Percentiles rank a stretch among this genome's conserved stretches.
These are phyloP conservation scores for Rhizoctonia solani DNA, from an alignment of 1,284 basidiomycete genomes.

Conservation along the genomic window DNA sequence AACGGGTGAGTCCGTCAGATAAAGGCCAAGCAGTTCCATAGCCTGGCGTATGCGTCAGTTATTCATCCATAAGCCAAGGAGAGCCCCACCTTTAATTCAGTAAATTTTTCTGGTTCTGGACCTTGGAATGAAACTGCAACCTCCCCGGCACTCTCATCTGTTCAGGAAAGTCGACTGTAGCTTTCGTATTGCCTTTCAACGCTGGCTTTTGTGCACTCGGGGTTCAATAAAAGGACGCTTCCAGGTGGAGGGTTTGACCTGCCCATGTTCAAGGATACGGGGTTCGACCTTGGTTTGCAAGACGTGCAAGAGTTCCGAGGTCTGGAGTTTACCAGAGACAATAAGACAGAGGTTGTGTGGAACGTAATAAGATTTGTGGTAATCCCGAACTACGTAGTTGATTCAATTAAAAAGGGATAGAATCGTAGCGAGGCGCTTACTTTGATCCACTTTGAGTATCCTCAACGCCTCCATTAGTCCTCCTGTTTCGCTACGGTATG, in stretches of 20 bases:
- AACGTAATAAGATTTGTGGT: conserved; percentile 90
- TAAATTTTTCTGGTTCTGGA: conserved; percentile 71
- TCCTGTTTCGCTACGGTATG: conserved; percentile 95
- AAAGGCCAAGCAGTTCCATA: conserved; percentile 82
- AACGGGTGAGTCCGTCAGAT: conserved; percentile 87
- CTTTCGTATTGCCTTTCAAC: conserved; percentile 59
- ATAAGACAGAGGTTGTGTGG: conserved; percentile 92
- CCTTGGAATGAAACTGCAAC: conserved; percentile 81
- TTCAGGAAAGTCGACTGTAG: conserved; percentile 93
- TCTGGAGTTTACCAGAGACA: conserved; percentile 76
- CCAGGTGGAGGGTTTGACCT: conserved; percentile 78
- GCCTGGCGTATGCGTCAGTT: conserved; percentile 54
- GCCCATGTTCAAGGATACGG: conserved; percentile 72
- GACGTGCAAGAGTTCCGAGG: conserved; percentile 53
- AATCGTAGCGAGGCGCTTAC: conserved; percentile 52
- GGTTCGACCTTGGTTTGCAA: conserved; percentile 84
- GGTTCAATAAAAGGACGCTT: conserved; percentile 95
- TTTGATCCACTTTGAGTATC: conserved; percentile 85
- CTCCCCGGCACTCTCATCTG: conserved; percentile 96
- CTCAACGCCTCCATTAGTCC: conserved; percentile 93
- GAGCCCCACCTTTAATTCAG: conserved; percentile 69
- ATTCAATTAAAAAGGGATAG: conserved; percentile 33
- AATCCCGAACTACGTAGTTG: conserved; percentile 71
- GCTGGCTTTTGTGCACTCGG: conserved; percentile 66
- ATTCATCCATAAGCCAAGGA: not conserved